Evolutionary conservation across 352 stramenopile genomes (phyloP), one percentile per base, ranked within the genome.

Genomic region (Phytopythium cucurbitacearum): DNA sequence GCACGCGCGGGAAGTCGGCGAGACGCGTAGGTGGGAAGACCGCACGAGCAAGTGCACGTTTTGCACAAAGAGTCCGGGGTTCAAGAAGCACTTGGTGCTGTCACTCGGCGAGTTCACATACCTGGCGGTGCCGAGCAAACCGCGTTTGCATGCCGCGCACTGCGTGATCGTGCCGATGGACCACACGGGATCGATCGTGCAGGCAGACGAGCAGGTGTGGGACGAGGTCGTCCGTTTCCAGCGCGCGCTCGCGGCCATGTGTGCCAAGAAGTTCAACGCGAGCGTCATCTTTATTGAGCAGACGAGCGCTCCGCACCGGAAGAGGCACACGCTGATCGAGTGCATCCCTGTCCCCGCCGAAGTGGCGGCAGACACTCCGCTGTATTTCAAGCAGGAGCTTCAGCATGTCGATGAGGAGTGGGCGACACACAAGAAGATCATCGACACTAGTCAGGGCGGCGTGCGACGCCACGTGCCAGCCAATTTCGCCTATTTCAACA

Each of bases 301-400:
- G 57, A 92, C 85, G 12, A 76, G 70, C 16, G 73, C 78, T 12
- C 78, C 79, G 9, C 53, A 78, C 42, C 69, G 65, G 40, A 77
- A 87, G 42, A 69, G 75, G 8, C 85, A 94, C 33, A 93, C 80
- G 3, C 37, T 74, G 38, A 85, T 93, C 40, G 82, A 92, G 53
- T 94, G 85, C 52, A 87, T 94, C 54, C 82, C 85, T 6, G 73
- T 94, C 16, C 75, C 82, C 1, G 67, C 59, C 8, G 69, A 85
- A 2, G 38, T 93, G 33, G 81, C 71, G 5, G 40, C 78, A 16
- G 80, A 91, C 53, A 78, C 70, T 28, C 80, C 85, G 15, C 48
- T 94, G 49, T 92, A 87, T 43, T 91, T 94, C 53, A 92, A 89
- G 65, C 85, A 94, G 53, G 85, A 91, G 44, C 65, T 94, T 8